Evolutionary conservation across 2,329 filamentous ascomycete genomes (phyloP).

Genomic region (Xylaria sp.): DNA sequence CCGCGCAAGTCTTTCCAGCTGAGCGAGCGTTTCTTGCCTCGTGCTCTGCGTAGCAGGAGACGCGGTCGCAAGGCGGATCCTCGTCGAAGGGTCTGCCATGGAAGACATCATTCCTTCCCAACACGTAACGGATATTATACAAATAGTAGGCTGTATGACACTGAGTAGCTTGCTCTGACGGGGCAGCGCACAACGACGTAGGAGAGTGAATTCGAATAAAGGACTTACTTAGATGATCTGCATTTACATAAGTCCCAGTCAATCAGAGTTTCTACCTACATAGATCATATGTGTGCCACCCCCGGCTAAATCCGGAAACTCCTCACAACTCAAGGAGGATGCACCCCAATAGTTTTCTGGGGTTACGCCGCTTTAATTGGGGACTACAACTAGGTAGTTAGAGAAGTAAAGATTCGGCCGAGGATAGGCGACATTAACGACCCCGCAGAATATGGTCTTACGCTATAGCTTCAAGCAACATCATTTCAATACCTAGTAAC

Average conservation of each 20-base stretch:
- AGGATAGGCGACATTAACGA: slow-evolving; percentile 10
- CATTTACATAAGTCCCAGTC: too few relatives aligned
- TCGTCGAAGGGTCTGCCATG: slow-evolving; percentile 34
- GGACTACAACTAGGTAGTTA: background rate
- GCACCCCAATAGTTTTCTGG: too few relatives aligned
- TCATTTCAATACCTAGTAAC: background rate
- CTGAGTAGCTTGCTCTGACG: background rate
- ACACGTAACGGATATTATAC: background rate
- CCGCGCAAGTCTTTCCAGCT: slow-evolving; percentile 71
- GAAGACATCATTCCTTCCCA: slow-evolving; percentile 14
- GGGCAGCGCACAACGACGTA: too few relatives aligned
- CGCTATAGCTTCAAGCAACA: background rate
- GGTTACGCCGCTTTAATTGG: too few relatives aligned
- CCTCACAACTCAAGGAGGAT: too few relatives aligned
- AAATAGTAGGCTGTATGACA: background rate
- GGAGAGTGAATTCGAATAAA: too few relatives aligned
- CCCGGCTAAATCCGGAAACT: too few relatives aligned
- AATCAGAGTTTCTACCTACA: too few relatives aligned
- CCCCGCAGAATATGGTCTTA: slow-evolving; percentile 21
- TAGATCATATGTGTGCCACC: too few relatives aligned
- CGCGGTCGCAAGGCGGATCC: slow-evolving; percentile 64
- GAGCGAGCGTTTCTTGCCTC: slow-evolving; percentile 69
- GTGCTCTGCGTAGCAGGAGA: slow-evolving; percentile 64
- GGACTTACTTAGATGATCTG: too few relatives aligned
- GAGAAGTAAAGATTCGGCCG: background rate